A percentile compares a stretch with the other conserved stretches of the same genome.
Evolutionary conservation across 2,329 filamentous ascomycete species (phyloP).

Genomic region (Nectriaceae sp.): DNA sequence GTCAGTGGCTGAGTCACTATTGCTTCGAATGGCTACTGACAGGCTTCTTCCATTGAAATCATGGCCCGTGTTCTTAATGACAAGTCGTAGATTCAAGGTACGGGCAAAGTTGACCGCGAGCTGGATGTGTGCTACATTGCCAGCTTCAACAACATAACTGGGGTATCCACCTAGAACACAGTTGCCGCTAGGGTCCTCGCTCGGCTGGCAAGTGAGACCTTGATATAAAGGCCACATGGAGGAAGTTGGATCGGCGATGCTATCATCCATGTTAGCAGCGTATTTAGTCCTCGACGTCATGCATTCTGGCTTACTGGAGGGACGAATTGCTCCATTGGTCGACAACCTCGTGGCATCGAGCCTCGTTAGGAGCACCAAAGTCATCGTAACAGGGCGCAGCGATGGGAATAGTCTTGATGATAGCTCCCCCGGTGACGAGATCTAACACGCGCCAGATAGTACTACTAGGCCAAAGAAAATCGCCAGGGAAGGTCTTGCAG

Average conservation of each 20-base stretch:
- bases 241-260: slow-evolving; percentile 40
- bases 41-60: slow-evolving; percentile 53
- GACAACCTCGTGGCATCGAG: slow-evolving; percentile 27
- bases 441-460: slow-evolving; percentile 37
- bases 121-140: slow-evolving; percentile 46
- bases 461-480: slow-evolving; percentile 30
- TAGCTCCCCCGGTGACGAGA: slow-evolving; percentile 31
- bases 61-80: slow-evolving; percentile 52
- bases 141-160: slow-evolving; percentile 42
- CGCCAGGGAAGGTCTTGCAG: slow-evolving; percentile 39
- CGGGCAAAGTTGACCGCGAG: slow-evolving; percentile 49
- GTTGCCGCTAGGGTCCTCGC: slow-evolving; percentile 12
- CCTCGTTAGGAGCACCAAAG: slow-evolving; percentile 25
- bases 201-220: slow-evolving; percentile 39
- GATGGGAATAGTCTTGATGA: slow-evolving; percentile 36
- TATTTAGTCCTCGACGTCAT: too few relatives aligned
- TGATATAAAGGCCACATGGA: slow-evolving; percentile 43
- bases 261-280: slow-evolving; percentile 11
- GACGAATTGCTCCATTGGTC: slow-evolving; percentile 30
- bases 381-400: slow-evolving; percentile 34
- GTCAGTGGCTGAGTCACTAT: too few relatives aligned
- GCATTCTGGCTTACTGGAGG: slow-evolving; percentile 21
- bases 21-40: too few relatives aligned
- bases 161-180: slow-evolving; percentile 46
- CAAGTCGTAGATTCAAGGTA: slow-evolving; percentile 45